These are phyloP conservation scores for Lasiodiplodia sp. DNA, from an alignment of 2,329 filamentous ascomycete species.

Conservation along the genomic window DNA sequence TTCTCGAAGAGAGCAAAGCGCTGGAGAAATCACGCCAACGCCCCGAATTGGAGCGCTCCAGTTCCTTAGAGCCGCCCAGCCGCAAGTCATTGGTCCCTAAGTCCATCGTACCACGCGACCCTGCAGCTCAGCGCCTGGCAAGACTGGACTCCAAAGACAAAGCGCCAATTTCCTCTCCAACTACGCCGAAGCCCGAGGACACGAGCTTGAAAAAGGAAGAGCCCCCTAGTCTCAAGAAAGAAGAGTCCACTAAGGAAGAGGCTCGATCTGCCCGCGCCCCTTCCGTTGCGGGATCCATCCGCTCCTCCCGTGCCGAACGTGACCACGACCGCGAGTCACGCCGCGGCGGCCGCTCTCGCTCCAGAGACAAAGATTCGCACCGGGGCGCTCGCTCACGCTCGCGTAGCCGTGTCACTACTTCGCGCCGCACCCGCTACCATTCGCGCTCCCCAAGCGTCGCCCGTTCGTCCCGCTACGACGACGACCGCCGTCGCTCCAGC, in stretches of 20 bases:
- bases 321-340: conserved; percentile 37
- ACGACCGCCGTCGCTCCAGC: conserved; percentile 33
- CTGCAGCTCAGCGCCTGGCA: conserved; percentile 39
- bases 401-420: conserved; percentile 34
- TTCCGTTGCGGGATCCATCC: conserved; percentile 18
- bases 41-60: conserved; percentile 46
- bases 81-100: conserved; percentile 48
- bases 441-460: conserved; percentile 34
- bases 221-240: neutral
- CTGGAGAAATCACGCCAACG: conserved; percentile 48
- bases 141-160: conserved; percentile 37
- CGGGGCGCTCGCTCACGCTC: conserved; percentile 42
- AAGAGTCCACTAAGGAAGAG: conserved; percentile 16
- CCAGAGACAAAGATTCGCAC: conserved; percentile 11
- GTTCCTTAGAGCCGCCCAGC: conserved; percentile 49
- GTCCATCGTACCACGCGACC: conserved; percentile 36
- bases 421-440: conserved; percentile 33
- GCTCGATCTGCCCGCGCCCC: conserved; percentile 20
- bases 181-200: conserved; percentile 13
- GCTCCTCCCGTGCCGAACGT: conserved; percentile 22
- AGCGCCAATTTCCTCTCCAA: neutral
- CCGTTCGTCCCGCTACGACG: conserved; percentile 39
- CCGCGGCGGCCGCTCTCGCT: conserved; percentile 31
- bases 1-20: conserved; percentile 47
- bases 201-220: neutral